Percentiles rank a stretch among this genome's conserved stretches.
These are phyloP conservation scores for Diplodia seriata DNA, from an alignment of 2,329 filamentous ascomycete genomes.

Conservation along the genomic window DNA sequence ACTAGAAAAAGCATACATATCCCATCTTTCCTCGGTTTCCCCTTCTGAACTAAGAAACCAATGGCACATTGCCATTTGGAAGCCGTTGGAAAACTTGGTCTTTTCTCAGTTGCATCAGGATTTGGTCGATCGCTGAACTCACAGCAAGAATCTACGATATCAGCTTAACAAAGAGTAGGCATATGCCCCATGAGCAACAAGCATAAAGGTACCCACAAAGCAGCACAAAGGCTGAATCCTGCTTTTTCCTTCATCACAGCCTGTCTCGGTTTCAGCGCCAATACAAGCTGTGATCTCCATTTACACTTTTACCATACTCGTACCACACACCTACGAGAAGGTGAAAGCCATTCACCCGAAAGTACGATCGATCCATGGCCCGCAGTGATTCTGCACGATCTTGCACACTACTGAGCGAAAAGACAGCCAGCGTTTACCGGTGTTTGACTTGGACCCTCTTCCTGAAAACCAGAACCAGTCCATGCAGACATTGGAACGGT, in stretches of 20 bases:
- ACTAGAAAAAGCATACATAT: not conserved
- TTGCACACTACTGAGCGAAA: not conserved
- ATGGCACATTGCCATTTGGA: not conserved
- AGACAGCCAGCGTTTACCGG: not conserved
- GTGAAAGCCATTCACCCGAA: slow-evolving; percentile 1
- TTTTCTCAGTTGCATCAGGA: not conserved
- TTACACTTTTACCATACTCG: not conserved
- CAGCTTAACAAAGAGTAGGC: not conserved
- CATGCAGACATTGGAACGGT: not conserved
- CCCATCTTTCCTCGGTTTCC: not conserved
- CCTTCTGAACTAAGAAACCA: not conserved
- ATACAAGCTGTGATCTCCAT: not conserved
- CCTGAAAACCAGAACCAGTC: not conserved
- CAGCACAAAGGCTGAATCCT: not conserved
- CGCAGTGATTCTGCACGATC: not conserved
- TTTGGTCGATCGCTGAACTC: not conserved
- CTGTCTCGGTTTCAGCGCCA: not conserved
- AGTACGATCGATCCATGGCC: not conserved
- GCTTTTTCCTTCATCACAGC: no score
- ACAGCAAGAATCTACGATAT: not conserved
- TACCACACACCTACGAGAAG: slow-evolving; percentile 9
- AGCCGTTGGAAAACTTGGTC: not conserved
- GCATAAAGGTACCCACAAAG: not conserved
- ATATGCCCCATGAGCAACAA: not conserved
- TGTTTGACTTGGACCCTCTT: no score